Base-by-base conservation (phyloP, 495 filamentous ascomycete genomes). In the Hypoxylon fragiforme region DNA sequence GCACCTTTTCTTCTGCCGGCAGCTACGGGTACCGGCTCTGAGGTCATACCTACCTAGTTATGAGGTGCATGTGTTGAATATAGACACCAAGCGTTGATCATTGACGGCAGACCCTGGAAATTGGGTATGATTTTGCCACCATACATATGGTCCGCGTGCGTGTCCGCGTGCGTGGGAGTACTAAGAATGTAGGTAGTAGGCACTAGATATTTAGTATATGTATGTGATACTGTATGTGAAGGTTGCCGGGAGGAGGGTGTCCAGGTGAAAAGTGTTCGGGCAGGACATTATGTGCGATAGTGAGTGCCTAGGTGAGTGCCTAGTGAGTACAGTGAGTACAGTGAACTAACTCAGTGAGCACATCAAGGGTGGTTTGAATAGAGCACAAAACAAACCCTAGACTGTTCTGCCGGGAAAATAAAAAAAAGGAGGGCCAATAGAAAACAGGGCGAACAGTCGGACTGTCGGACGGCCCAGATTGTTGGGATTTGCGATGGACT, bases 91-190 rank as follows among this genome's bases (percentile, higher is more conserved):
- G 21, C n/a, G 46, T 31, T 42, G 57, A 55, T 60, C 50, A 31
- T 34, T 26, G 28, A 35, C 19, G 26, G 32, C 14, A 39, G 46
- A 36, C 41, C 46, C 36, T 32, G 40, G 41, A 40, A 50, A 50
- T 51, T 50, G 57, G 51, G 57, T 50, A 54, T 9, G 24, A 50
- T 51, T 55, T 60, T 45, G 57, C 57, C 57, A 60, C 57, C n/a
- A n/a, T n/a, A n/a, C n/a, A n/a, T n/a, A n/a, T n/a, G n/a, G n/a
- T n/a, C n/a, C n/a, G n/a, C n/a, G n/a, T n/a, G n/a, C n/a, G n/a
- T n/a, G n/a, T n/a, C n/a, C n/a, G n/a, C n/a, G n/a, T n/a, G n/a
- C n/a, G n/a, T n/a, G n/a, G n/a, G n/a, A n/a, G n/a, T n/a, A n/a
- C n/a, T n/a, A n/a, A n/a, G n/a, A n/a, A n/a, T n/a, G n/a, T n/a